Base-by-base conservation (phyloP, 192 early-diverging fungal species). In the Coemansia pectinata region DNA sequence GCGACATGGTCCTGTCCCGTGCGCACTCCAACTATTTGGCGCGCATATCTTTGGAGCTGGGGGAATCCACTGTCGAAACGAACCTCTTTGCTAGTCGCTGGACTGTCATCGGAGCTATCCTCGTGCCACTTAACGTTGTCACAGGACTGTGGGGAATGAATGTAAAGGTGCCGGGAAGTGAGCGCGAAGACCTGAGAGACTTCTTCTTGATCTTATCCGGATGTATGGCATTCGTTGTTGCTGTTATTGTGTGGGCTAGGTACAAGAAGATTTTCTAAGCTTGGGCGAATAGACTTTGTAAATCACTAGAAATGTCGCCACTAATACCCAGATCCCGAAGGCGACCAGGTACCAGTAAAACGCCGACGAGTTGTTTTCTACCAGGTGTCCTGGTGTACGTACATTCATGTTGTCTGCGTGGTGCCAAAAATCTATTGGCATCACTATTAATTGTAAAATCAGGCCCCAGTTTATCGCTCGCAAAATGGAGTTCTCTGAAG, bases 121-220 rank as follows among this genome's bases (percentile, higher is more conserved):
- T 98, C 10, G 86, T 98, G 25, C 97, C 97, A 1, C 81, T 97
- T 55, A 96, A 95, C 62, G 68, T 98, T 23, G 87, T 98, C 10
- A 93, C 95, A 7, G 94, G 93, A 23, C 69, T 90, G 12, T 88
- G 78, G 76, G 88, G 88, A 45, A 86, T 86, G 83, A 86, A 87
- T 52, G 83, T 85, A 19, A 67, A 70, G 29, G 85, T 86, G 5
- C 81, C 81, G 0, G 73, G 77, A 25, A 66, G 74, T 42, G 72
- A 77, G 19, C 44, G 63, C 14, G 67, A 72, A 19, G 63, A 65
- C 21, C 39, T 80, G 62, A 45, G 42, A 14, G 48, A 62, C 17
- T 84, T 84, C 34, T 76, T 73, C 27, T 14, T 62, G 14, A 84
- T 84, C 15, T 44, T 85, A 2, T 66, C 52, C 1, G 71, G 70